These are phyloP conservation scores for Hypoxylon sp. DNA, from an alignment of 2,329 filamentous ascomycete genomes.

Conservation along the genomic window DNA sequence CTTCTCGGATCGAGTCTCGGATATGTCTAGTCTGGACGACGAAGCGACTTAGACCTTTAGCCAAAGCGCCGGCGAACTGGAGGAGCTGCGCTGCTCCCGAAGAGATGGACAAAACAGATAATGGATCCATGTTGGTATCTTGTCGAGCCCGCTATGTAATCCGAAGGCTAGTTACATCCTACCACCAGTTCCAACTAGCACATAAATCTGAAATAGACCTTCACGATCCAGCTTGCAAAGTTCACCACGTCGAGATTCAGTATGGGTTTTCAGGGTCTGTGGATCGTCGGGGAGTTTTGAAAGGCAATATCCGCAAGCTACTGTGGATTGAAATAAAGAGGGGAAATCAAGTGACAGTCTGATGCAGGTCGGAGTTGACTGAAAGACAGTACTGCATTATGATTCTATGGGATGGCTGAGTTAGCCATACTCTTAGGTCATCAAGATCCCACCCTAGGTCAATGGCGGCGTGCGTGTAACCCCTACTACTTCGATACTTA, in stretches of 20 bases:
- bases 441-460: conserved; percentile 17
- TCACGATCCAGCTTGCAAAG: neutral
- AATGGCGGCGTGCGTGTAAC: neutral
- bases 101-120: conserved; percentile 36
- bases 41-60: conserved; percentile 44
- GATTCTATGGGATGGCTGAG: neutral
- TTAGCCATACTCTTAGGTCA: conserved; percentile 7
- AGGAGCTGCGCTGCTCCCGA: conserved; percentile 42
- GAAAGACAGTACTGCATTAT: conserved; percentile 6
- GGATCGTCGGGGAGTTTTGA: neutral
- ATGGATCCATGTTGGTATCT: conserved; percentile 42
- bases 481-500: neutral
- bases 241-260: neutral
- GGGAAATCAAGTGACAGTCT: neutral
- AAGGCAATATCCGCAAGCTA: neutral
- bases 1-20: conserved; percentile 40
- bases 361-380: conserved; percentile 3
- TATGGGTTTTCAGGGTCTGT: neutral
- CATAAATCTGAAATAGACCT: neutral
- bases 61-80: conserved; percentile 37
- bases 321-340: neutral
- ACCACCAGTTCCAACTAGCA: neutral
- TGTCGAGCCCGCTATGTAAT: neutral
- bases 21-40: conserved; percentile 40
- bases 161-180: conserved; percentile 3